phyloP scores from a whole-genome alignment of 768 basidiomycete genomes.

The Cystofilobasidium bisporidii region DNA sequence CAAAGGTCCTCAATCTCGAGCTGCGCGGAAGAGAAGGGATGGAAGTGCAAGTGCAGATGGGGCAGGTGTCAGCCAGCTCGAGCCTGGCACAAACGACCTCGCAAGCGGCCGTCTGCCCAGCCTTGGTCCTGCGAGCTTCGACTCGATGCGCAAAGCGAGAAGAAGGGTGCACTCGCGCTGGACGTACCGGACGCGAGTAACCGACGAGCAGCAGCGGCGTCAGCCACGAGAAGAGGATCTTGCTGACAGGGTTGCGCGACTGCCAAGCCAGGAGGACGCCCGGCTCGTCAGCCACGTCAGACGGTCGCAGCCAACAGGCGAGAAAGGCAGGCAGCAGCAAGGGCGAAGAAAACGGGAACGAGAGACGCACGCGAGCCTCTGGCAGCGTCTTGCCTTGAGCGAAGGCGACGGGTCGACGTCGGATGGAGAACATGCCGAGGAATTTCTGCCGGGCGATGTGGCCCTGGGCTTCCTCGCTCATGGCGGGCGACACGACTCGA shows the following conservation, averaged over 20 bases:
- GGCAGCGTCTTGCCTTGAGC: slow-evolving; percentile 5
- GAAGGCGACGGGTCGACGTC: not conserved
- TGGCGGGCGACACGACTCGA: too few species aligned
- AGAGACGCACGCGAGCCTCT: not conserved
- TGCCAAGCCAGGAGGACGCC: too few species aligned
- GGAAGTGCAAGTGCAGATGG: too few species aligned
- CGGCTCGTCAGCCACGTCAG: too few species aligned
- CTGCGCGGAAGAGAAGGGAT: not conserved
- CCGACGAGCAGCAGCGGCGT: slow-evolving; percentile 48
- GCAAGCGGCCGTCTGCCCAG: not conserved
- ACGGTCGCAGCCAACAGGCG: too few species aligned
- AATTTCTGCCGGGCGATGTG: not conserved
- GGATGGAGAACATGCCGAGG: not conserved
- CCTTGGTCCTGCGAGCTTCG: too few species aligned
- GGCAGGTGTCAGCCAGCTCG: not conserved
- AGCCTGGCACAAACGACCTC: not conserved
- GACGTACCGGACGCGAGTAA: not conserved
- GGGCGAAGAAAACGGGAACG: too few species aligned
- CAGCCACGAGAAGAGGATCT: slow-evolving; percentile 33
- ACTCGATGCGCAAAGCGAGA: too few species aligned
- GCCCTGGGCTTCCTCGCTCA: not conserved
- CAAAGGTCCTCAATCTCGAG: slow-evolving; percentile 12
- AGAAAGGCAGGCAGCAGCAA: too few species aligned
- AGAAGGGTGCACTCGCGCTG: too few species aligned
- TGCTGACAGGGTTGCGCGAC: not conserved